Base-by-base conservation (phyloP, 1,139 yeast genomes). In the Yamadazyma siamensis region DNA sequence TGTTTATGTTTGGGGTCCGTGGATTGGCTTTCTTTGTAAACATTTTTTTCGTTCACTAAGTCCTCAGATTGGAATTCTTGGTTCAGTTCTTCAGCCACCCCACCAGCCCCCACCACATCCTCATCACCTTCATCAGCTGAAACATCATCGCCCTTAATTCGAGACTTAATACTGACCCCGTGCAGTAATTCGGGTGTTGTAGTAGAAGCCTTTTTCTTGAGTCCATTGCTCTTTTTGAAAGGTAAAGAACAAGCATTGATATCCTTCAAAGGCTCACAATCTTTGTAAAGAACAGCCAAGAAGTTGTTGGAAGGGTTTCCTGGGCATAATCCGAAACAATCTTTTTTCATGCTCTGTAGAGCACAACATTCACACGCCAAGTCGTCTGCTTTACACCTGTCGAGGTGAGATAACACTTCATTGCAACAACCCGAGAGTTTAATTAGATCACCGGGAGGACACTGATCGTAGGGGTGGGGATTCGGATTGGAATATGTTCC, bases 281-380 rank as follows among this genome's bases (percentile, higher is more conserved):
- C 77, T 31, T 59, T 54, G 38, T 61, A 56, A 29, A 72, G 49
- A 6, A 67, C 72, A 8, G 67, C 56, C 30, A 73, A 52, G 40
- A 71, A 70, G 41, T 65, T 67, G 15, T 71, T 68, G 15, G 70
- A 59, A 2, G 71, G 71, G 33, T 69, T 65, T 23, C 69, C 70
- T 13, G 74, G 74, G 43, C 77, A 72, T 33, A 71, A 50, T 13
- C 61, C 65, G 43, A 65, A 70, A 45, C 78, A 71, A 21, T 59
- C 61, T 28, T 52, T 56, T 21, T 62, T 56, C 51, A 71, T 59
- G 33, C 65, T 61, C 44, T 71, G 77, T 24, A 73, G 52, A 7
- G 77, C 77, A 51, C 77, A 71, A 42, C 79, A 72, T 39, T 71
- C 77, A 48, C 78, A 73, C 2, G 76, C 76, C 40, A 69, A 53